Evolutionary conservation across 768 basidiomycete genomes (phyloP).

Genomic region (Porpolomopsis calyptriformis): DNA sequence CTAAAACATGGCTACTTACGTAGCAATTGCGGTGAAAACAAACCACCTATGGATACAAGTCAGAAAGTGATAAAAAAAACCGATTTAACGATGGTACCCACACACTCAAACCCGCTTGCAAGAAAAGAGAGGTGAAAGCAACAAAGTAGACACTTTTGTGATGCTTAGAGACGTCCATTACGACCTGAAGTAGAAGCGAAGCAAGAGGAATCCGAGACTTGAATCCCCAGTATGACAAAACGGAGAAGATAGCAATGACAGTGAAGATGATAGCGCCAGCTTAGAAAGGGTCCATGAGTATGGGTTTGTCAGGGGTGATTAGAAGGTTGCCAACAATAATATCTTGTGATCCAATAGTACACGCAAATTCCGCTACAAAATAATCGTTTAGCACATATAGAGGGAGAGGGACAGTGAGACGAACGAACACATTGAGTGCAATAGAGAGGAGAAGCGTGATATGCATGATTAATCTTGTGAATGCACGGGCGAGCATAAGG

Average conservation of each 20-base stretch:
- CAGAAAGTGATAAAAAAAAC: neutral
- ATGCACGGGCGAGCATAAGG: slow-evolving; percentile 58
- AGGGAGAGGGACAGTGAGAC: slow-evolving; percentile 1
- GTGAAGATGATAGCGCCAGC: slow-evolving; percentile 81
- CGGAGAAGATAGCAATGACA: slow-evolving; percentile 63
- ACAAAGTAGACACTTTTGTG: slow-evolving; percentile 75
- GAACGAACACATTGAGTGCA: slow-evolving; percentile 48
- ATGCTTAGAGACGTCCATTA: slow-evolving; percentile 78
- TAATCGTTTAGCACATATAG: slow-evolving; percentile 1
- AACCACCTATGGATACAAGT: slow-evolving; percentile 45
- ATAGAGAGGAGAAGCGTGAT: slow-evolving; percentile 58
- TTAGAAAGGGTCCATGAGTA: slow-evolving; percentile 16
- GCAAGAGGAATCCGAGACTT: slow-evolving; percentile 69
- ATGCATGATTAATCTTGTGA: slow-evolving; percentile 71
- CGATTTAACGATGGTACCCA: slow-evolving; percentile 23
- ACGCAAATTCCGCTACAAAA: slow-evolving; percentile 52
- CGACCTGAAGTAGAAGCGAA: slow-evolving; percentile 66
- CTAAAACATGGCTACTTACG: slow-evolving; percentile 28
- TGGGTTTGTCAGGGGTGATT: neutral
- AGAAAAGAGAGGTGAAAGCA: slow-evolving; percentile 54
- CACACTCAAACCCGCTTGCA: slow-evolving; percentile 64
- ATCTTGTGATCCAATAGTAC: slow-evolving; percentile 65
- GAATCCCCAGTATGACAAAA: slow-evolving; percentile 66
- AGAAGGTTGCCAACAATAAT: slow-evolving; percentile 44
- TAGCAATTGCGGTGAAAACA: slow-evolving; percentile 66